These are phyloP conservation scores for Saussurea involucrata DNA, from an alignment of 129 eudicot genomes.

Conservation along the genomic window DNA sequence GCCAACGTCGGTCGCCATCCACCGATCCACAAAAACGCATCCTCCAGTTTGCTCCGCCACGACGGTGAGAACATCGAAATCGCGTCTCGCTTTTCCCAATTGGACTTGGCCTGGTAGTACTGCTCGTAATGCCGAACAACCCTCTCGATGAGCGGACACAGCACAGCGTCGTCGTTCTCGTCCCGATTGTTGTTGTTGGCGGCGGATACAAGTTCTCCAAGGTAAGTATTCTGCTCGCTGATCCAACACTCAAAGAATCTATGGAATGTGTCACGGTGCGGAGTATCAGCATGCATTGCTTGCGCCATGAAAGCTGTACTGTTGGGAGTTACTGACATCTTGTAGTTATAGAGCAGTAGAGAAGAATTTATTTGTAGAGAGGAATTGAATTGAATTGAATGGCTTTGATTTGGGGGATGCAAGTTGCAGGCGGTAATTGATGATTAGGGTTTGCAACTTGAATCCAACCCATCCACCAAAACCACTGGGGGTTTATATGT, in stretches of 20 bases:
- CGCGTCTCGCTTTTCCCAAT: conserved; percentile 38
- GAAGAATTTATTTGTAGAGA: background rate
- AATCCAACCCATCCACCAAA: background rate
- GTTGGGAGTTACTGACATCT: background rate
- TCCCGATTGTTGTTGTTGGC: conserved; percentile 2
- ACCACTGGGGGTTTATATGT: conserved; percentile 5
- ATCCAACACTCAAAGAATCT: conserved; percentile 64
- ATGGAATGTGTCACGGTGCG: conserved; percentile 35
- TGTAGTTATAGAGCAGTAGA: no score
- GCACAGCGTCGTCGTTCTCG: conserved; percentile 11
- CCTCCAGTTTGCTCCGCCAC: conserved; percentile 53
- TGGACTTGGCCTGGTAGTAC: conserved; percentile 44
- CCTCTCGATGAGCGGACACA: conserved; percentile 22
- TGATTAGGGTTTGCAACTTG: conserved; percentile 8
- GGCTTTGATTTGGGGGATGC: background rate
- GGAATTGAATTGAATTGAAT: no score
- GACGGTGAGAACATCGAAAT: conserved; percentile 43
- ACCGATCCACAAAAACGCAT: conserved; percentile 71
- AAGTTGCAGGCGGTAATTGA: background rate
- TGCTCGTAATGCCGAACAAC: conserved; percentile 54
- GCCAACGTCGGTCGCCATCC: conserved; percentile 77
- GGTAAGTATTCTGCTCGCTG: conserved; percentile 42
- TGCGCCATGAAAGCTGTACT: conserved; percentile 27
- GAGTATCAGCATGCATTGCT: conserved; percentile 9
- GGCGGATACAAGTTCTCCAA: conserved; percentile 42